Evolutionary conservation across 1,284 basidiomycete species (phyloP).

Genomic region (Microbotryum lychnidis-dioicae): DNA sequence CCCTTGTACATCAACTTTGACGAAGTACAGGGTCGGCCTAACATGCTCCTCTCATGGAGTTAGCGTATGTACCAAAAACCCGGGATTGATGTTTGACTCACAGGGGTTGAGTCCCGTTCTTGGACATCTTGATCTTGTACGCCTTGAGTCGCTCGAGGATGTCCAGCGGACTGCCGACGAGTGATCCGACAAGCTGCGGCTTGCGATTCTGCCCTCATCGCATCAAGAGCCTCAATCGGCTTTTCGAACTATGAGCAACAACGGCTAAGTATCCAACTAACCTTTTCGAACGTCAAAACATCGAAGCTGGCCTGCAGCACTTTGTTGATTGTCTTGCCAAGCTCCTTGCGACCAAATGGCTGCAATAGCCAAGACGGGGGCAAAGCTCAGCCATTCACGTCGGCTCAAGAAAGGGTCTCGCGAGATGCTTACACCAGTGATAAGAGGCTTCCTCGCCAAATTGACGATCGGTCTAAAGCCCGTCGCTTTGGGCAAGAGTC

Average conservation of each 20-base stretch:
- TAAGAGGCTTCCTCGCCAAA: conserved; percentile 55
- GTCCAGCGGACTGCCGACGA: conserved; percentile 74
- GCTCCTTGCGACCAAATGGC: conserved; percentile 14
- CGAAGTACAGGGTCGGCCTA: conserved; percentile 82
- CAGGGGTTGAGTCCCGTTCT: conserved; percentile 49
- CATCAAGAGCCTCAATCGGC: not conserved
- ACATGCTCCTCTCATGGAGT: conserved; percentile 3
- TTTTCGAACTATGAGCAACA: no score
- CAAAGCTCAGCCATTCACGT: no score
- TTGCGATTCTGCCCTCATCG: conserved; percentile 51
- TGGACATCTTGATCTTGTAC: conserved; percentile 55
- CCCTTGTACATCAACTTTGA: conserved; percentile 89
- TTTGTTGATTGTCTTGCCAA: conserved; percentile 68
- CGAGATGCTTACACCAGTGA: conserved; percentile 23
- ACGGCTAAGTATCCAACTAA: conserved; percentile 32
- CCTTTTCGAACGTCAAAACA: conserved; percentile 79
- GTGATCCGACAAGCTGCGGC: conserved; percentile 60
- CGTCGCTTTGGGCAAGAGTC: conserved; percentile 85
- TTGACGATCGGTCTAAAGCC: conserved; percentile 95
- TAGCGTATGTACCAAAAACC: not conserved
- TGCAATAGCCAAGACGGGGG: no score
- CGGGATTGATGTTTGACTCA: conserved; percentile 41
- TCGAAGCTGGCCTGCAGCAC: conserved; percentile 73
- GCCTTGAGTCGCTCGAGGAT: conserved; percentile 63
- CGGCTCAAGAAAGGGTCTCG: not conserved